Conservation (phyloP, 228 moss, liverwort and hornwort genomes). For the Sphagnum fallax region DNA sequence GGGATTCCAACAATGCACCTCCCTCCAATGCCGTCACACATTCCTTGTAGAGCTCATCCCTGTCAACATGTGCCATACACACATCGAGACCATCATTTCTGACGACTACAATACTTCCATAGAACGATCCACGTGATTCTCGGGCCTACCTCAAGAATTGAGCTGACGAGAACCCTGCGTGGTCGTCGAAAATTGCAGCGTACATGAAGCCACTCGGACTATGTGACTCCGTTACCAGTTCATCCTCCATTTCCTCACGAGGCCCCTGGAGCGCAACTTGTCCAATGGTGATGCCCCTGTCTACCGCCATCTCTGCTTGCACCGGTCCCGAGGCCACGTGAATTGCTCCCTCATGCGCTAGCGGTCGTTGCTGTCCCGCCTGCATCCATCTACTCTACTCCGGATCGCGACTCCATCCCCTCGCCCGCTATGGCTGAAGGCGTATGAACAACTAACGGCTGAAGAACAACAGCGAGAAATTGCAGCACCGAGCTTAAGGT, state of each 20-base stretch:
- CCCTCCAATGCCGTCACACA: slow-evolving; percentile 64
- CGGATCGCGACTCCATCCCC: not conserved
- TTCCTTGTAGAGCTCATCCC: slow-evolving; percentile 82
- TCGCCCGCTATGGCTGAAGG: not conserved
- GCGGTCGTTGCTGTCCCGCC: not conserved
- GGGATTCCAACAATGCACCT: slow-evolving; percentile 54
- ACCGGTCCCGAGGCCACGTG: slow-evolving; percentile 30
- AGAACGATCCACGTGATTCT: too few relatives aligned
- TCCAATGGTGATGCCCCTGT: slow-evolving; percentile 39
- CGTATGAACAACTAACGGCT: not conserved
- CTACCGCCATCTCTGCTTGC: slow-evolving; percentile 36
- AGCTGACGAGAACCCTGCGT: slow-evolving; percentile 62
- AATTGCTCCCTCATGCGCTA: not conserved
- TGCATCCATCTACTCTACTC: not conserved
- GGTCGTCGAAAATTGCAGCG: slow-evolving; percentile 85
- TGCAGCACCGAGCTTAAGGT: not conserved
- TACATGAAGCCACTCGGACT: slow-evolving; percentile 62
- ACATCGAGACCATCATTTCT: too few relatives aligned
- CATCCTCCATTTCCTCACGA: slow-evolving; percentile 93
- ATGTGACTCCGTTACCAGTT: slow-evolving; percentile 37
- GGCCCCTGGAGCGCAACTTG: slow-evolving; percentile 59
- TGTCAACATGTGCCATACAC: slow-evolving; percentile 9
- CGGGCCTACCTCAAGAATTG: slow-evolving; percentile 43
- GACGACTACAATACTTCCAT: too few relatives aligned
- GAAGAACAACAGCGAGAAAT: not conserved